Conservation (phyloP, 257 asterid genomes). For the Striga asiatica region DNA sequence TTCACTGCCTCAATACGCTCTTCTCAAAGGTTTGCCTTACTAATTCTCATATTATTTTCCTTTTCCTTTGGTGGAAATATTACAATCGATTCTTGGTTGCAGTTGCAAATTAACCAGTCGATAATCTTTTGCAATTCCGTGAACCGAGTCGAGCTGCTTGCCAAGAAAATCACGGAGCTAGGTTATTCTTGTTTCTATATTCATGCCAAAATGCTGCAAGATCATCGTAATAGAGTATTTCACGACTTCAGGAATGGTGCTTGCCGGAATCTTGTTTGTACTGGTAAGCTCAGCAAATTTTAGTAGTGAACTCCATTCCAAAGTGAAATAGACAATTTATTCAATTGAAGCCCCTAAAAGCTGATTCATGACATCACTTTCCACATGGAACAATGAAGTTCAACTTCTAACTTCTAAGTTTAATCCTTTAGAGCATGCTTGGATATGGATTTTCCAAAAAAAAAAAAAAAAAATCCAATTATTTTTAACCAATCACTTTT, state of each 20-base stretch:
- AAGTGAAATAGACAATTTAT: neutral
- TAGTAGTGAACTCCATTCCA: neutral
- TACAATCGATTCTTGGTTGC: conserved; percentile 1
- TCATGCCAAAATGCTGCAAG: conserved; percentile 34
- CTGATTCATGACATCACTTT: neutral
- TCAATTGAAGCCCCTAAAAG: neutral
- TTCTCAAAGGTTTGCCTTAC: conserved; percentile 21
- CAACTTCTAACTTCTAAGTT: too few relatives aligned
- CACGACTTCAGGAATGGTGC: conserved; percentile 34
- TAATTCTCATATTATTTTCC: neutral
- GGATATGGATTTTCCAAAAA: too few relatives aligned
- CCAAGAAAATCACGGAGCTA: conserved; percentile 31
- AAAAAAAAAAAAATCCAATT: too few relatives aligned
- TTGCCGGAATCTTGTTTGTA: conserved; percentile 28
- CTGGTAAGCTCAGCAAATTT: conserved; percentile 16
- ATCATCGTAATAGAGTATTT: conserved; percentile 29
- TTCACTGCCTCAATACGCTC: conserved; percentile 29
- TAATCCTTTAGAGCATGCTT: too few relatives aligned
- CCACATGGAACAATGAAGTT: too few relatives aligned
- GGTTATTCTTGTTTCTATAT: conserved; percentile 33
- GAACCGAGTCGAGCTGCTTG: conserved; percentile 31
- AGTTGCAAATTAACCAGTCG: conserved; percentile 31
- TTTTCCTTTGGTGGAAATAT: neutral
- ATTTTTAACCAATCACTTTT: too few relatives aligned
- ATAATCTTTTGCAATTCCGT: conserved; percentile 27